Percentiles rank a stretch among this genome's conserved stretches.
Conservation (phyloP, 805 yeast genomes). For the Martiniozyma abietophila region DNA sequence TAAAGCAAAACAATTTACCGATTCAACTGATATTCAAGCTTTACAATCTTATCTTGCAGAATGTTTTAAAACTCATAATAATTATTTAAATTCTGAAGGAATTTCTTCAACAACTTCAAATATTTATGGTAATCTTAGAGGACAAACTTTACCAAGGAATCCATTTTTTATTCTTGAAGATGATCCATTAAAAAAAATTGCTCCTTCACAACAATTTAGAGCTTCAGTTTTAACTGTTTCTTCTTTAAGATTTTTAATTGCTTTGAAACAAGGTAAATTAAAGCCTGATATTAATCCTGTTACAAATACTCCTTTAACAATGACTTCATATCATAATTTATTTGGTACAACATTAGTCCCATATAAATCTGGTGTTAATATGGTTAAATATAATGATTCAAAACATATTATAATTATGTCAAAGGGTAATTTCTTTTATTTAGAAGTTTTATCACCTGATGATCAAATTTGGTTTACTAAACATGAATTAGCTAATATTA, state of each 20-base stretch:
- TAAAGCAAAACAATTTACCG: conserved; percentile 37
- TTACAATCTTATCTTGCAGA: conserved; percentile 47
- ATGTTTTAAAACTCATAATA: conserved; percentile 33
- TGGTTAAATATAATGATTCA: conserved; percentile 31
- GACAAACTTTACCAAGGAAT: conserved; percentile 65
- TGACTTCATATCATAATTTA: conserved; percentile 57
- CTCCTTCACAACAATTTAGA: conserved; percentile 57
- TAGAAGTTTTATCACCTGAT: conserved; percentile 39
- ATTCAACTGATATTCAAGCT: conserved; percentile 31
- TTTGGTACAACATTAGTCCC: conserved; percentile 64
- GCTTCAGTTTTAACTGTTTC: conserved; percentile 61
- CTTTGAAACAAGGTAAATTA: conserved; percentile 44
- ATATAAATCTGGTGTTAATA: conserved; percentile 30
- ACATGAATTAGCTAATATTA: conserved; percentile 36
- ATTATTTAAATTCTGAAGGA: conserved; percentile 45
- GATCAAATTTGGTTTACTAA: conserved; percentile 43
- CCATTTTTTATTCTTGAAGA: conserved; percentile 69
- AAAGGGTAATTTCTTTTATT: conserved; percentile 39
- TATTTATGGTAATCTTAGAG: conserved; percentile 52
- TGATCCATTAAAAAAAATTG: conserved; percentile 53
- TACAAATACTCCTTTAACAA: conserved; percentile 44
- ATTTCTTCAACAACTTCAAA: conserved; percentile 44
- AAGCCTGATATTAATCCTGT: conserved; percentile 51
- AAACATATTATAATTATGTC: conserved; percentile 42
- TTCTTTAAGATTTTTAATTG: conserved; percentile 54